Evolutionary conservation across 495 filamentous ascomycete genomes (phyloP), one percentile per base, ranked within the genome.

Genomic region (Penicillium roqueforti): DNA sequence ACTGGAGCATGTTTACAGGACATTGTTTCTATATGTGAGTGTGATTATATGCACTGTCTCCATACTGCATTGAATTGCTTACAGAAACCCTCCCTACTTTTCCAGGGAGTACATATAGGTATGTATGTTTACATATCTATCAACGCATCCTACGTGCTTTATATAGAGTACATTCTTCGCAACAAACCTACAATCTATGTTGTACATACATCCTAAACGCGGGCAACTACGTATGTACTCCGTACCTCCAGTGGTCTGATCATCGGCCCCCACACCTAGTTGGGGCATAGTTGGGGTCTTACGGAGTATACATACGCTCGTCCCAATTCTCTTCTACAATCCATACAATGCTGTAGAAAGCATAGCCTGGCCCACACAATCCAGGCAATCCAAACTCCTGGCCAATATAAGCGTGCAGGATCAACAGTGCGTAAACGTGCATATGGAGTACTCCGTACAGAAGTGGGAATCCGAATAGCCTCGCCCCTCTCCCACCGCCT

Each of bases 401-500:
- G 31, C 31, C 42, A 31, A 47, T 34, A 45, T 39, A 47, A 51
- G 23, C 42, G 14, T 54, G 51, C 51, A 44, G 37, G 25, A 28
- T 43, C 29, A 43, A 36, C 47, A 36, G 11, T 29, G 36, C 25
- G 29, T 34, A 18, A 19, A 38, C 22, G 23, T 53, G 36, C 42
- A n/a, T n/a, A n/a, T n/a, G n/a, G n/a, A n/a, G n/a, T n/a, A n/a
- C n/a, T n/a, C n/a, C n/a, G 36, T 49, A 29, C 57, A 47, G 32
- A 44, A 44, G 41, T 38, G 32, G 23, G 18, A 47, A 58, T 65
- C 55, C 52, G 63, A 67, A 67, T 67, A 65, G 56, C 64, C 61
- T 67, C 64, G 54, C 61, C 64, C 54, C 67, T 65, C 55, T 76
- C 77, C 76, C 51, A 73, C 64, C 29, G 76, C 78, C 64, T 75